Evolutionary conservation across 2,329 filamentous ascomycete species (phyloP).

Genomic region (Epichloe elymi): DNA sequence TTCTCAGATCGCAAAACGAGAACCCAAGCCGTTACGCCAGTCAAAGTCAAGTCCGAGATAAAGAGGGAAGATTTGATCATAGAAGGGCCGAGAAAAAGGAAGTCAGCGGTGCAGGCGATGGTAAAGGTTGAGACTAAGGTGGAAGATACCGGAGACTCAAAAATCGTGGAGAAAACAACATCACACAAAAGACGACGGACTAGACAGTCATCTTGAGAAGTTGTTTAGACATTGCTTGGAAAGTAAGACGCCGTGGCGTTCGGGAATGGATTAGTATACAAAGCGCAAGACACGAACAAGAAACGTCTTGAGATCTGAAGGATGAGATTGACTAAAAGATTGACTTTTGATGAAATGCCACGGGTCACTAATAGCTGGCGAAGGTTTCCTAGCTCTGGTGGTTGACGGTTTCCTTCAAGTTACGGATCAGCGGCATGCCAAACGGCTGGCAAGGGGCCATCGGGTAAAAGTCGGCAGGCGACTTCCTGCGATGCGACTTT

Average conservation of each 20-base stretch:
- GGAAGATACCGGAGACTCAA: constrained; percentile 12
- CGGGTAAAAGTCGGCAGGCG: constrained; percentile 21
- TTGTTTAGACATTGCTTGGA: not conserved
- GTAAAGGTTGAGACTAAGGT: constrained; percentile 9
- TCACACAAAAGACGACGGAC: constrained; percentile 18
- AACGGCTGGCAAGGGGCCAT: not conserved
- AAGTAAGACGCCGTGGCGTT: not conserved
- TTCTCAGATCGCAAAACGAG: constrained; percentile 53
- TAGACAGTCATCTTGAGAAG: constrained; percentile 2
- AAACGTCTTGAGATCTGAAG: too few relatives aligned
- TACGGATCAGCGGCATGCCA: not conserved
- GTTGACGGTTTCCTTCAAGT: not conserved
- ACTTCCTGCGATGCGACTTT: constrained; percentile 13
- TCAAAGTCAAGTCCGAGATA: constrained; percentile 3
- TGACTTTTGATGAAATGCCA: too few relatives aligned
- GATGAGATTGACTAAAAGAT: too few relatives aligned
- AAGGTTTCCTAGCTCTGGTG: not conserved
- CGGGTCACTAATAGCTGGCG: not conserved
- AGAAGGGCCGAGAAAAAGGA: constrained; percentile 16
- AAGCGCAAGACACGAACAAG: too few relatives aligned
- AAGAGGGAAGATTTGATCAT: constrained; percentile 13
- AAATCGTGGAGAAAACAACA: constrained; percentile 11
- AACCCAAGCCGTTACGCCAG: not conserved
- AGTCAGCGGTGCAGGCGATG: constrained; percentile 8
- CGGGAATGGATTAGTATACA: too few relatives aligned